These are phyloP conservation scores for Madurella fahalii DNA, from an alignment of 2,329 filamentous ascomycete species.

Conservation along the genomic window DNA sequence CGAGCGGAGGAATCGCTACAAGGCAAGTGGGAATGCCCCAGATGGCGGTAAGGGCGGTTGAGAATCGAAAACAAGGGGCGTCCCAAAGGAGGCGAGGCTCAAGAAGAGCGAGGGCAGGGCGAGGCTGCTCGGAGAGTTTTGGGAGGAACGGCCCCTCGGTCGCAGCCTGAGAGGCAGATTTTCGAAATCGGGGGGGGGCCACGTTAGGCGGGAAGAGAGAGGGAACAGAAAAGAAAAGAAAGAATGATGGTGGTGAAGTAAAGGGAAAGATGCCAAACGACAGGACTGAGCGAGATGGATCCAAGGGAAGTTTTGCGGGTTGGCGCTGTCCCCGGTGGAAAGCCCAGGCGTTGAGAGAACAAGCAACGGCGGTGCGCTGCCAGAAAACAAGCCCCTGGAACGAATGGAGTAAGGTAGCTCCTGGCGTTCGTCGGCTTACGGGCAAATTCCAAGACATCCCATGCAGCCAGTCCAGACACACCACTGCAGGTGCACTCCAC, in stretches of 20 bases:
- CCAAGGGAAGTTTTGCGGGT: slow-evolving; percentile 11
- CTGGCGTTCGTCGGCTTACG: slow-evolving; percentile 17
- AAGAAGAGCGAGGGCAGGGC: slow-evolving; percentile 9
- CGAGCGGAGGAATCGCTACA: slow-evolving; percentile 18
- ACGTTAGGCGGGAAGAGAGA: slow-evolving; percentile 15
- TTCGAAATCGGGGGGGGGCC: slow-evolving; percentile 13
- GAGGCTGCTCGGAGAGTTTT: not conserved
- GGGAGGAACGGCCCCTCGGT: slow-evolving; percentile 9
- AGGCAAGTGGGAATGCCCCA: slow-evolving; percentile 14
- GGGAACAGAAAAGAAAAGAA: slow-evolving; percentile 15
- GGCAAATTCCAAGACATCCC: slow-evolving; percentile 23
- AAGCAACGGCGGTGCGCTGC: slow-evolving; percentile 19
- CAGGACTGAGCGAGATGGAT: slow-evolving; percentile 7
- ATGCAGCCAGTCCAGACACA: slow-evolving; percentile 11
- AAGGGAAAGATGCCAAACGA: slow-evolving; percentile 5
- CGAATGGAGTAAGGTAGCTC: slow-evolving; percentile 12
- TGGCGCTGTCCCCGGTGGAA: not conserved
- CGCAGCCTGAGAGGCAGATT: not conserved
- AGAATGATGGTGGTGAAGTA: slow-evolving; percentile 14
- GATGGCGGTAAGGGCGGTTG: slow-evolving; percentile 12
- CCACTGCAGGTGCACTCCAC: slow-evolving; percentile 8
- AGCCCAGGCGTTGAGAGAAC: slow-evolving; percentile 12
- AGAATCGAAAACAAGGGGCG: slow-evolving; percentile 27
- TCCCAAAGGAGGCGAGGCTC: slow-evolving; percentile 17
- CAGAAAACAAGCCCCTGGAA: slow-evolving; percentile 17